phyloP scores from a whole-genome alignment of 2,329 filamentous ascomycete species.

The Ophiostoma sp. region DNA sequence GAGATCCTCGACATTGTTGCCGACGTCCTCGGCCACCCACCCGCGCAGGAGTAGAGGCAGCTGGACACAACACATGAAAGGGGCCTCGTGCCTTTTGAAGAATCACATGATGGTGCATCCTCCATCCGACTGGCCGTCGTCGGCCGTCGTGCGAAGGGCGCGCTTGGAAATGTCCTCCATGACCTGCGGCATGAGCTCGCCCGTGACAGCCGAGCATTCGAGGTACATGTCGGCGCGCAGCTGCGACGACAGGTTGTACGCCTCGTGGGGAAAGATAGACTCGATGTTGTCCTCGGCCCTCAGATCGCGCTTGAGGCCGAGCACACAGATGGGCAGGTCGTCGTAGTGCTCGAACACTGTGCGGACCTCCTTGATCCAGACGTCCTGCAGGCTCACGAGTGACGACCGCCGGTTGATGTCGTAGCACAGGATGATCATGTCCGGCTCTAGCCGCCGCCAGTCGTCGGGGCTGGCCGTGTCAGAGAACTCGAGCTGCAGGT shows the following conservation, averaged over 20 bases:
- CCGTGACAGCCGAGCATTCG: conserved; percentile 57
- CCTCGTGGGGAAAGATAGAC: conserved; percentile 57
- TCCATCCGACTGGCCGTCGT: conserved; percentile 50
- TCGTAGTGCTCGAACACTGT: conserved; percentile 44
- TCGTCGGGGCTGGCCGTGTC: conserved; percentile 55
- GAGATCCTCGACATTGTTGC: conserved; percentile 52
- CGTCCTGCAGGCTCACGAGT: conserved; percentile 53
- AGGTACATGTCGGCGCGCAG: conserved; percentile 58
- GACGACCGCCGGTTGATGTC: conserved; percentile 55
- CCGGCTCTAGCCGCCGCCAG: conserved; percentile 54
- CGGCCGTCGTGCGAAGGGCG: conserved; percentile 43
- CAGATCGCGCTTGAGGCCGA: conserved; percentile 57
- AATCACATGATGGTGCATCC: conserved; percentile 47
- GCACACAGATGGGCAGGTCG: conserved; percentile 48
- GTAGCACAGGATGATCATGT: conserved; percentile 56
- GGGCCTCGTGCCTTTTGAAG: conserved; percentile 29
- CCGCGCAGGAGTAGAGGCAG: conserved; percentile 32
- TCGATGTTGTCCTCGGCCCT: conserved; percentile 54
- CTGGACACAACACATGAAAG: too few species aligned
- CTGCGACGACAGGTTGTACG: conserved; percentile 50
- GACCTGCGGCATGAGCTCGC: conserved; percentile 51
- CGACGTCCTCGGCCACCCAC: conserved; percentile 53
- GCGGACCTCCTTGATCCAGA: conserved; percentile 55
- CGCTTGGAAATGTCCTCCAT: conserved; percentile 58
- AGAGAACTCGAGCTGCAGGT: conserved; percentile 53